A percentile compares a stretch with the other conserved stretches of the same genome.
Evolutionary conservation across 306 rosid species (phyloP).

Genomic region (Heteromeles arbutifolia): DNA sequence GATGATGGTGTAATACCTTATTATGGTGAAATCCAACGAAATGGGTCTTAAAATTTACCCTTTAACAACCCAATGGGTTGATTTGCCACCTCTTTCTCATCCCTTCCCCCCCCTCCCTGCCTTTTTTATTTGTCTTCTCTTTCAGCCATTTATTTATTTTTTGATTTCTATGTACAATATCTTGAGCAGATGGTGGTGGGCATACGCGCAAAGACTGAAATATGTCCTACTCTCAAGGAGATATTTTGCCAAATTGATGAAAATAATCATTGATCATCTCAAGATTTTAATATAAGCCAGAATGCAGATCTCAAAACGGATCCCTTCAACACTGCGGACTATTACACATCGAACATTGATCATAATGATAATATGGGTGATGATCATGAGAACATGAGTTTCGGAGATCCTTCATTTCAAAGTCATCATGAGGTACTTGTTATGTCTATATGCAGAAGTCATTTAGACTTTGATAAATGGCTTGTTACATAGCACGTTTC

Average conservation of each 20-base stretch:
- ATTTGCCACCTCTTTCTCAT: neutral
- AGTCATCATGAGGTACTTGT: neutral
- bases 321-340: neutral
- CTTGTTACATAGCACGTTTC: neutral
- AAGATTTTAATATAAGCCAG: conserved; percentile 5
- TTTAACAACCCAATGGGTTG: no score
- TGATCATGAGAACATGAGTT: neutral
- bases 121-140: neutral
- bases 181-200: conserved; percentile 19
- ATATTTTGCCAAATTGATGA: conserved; percentile 7
- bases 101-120: neutral
- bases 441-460: neutral
- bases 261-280: conserved; percentile 13
- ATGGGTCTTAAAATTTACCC: neutral
- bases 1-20: neutral
- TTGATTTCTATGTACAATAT: conserved; percentile 7
- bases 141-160: neutral
- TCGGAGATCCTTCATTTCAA: conserved; percentile 7
- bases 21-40: neutral
- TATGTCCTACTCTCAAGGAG: conserved; percentile 19
- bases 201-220: conserved; percentile 7
- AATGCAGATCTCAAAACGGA: neutral
- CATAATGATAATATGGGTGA: neutral
- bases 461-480: neutral
- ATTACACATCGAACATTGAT: neutral